phyloP scores from a whole-genome alignment of 73 alveolate species.

The Stentor coeruleus region DNA sequence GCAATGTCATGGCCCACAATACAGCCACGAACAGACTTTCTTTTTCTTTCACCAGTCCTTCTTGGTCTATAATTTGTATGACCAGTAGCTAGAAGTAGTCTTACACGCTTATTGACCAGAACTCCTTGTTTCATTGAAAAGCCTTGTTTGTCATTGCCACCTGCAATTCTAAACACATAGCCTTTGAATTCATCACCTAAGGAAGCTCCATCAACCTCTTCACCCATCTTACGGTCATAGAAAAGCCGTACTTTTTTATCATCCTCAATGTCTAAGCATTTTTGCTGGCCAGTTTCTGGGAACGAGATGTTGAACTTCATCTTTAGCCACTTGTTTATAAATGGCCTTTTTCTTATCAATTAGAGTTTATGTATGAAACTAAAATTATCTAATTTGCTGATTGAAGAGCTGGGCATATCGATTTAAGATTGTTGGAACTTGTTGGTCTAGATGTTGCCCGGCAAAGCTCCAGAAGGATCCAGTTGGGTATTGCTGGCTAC shows the following conservation, averaged over 20 bases:
- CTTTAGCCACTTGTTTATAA: too few relatives aligned
- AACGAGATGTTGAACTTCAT: slow-evolving; percentile 81
- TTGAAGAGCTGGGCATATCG: too few relatives aligned
- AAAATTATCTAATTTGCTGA: too few relatives aligned
- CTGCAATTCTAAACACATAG: slow-evolving; percentile 86
- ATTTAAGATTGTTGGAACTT: too few relatives aligned
- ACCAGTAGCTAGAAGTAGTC: slow-evolving; percentile 79
- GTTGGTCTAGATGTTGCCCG: too few relatives aligned
- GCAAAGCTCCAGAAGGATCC: too few relatives aligned
- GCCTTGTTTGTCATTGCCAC: slow-evolving; percentile 94
- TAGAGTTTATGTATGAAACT: too few relatives aligned
- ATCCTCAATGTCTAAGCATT: slow-evolving; percentile 88
- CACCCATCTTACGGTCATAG: slow-evolving; percentile 85
- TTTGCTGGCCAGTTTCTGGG: slow-evolving; percentile 88
- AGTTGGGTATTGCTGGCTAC: too few relatives aligned
- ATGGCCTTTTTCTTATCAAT: too few relatives aligned
- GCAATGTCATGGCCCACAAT: slow-evolving; percentile 88
- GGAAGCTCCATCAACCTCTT: slow-evolving; percentile 79
- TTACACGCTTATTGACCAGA: slow-evolving; percentile 74
- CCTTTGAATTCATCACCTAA: slow-evolving; percentile 86
- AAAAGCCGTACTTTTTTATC: slow-evolving; percentile 77
- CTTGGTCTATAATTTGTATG: slow-evolving; percentile 84
- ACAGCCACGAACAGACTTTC: slow-evolving; percentile 94
- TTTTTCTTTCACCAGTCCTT: slow-evolving; percentile 86
- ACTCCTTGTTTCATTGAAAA: slow-evolving; percentile 96